Base-by-base conservation (phyloP, 345 rosid species). In the Kandelia obovata region DNA sequence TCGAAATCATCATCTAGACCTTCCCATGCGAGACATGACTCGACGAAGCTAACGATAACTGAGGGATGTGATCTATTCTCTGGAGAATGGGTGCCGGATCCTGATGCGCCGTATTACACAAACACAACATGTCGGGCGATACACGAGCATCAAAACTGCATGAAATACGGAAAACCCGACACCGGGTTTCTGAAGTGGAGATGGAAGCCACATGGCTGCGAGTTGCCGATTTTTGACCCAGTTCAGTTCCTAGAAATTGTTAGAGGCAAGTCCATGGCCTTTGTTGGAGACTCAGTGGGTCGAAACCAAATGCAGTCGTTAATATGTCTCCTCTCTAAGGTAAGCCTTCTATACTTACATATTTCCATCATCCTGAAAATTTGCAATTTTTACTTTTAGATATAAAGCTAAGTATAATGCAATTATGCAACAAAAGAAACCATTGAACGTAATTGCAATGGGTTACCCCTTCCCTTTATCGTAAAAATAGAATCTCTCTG, bases 241-340 rank as follows among this genome's bases (percentile, higher is more conserved):
- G 66, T 83, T 30, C 83, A 83, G 83, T 93, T 93, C 72, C 80
- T 93, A 21, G 89, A 86, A 71, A 79, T 86, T 15, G 81, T 91
- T 27, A 81, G 87, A 71, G 96, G 84, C 25, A 89, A 93, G 75
- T 86, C 92, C 2, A 53, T 93, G 85, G 97, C 97, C 19, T 88
- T 93, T 68, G 88, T 93, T 31, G 98, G 98, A 8, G 98, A 93
- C 61, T 93, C 98, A 15, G 89, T 93, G 9, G 87, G 86, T 2
- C 85, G 94, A 82, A 93, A 93, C 80, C 98, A 93, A 71, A 86
- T 93, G 92, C 98, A 93, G 83, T 93, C 98, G 74, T 79, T 93
- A 84, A 91, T 93, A 17, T 93, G 98, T 82, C 94, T 93, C 58
- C 87, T 93, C 21, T 91, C 98, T 6, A 83, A 86, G 88, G 98